Conservation (phyloP, 1,139 yeast genomes). For the Geotrichum bryndzae region DNA sequence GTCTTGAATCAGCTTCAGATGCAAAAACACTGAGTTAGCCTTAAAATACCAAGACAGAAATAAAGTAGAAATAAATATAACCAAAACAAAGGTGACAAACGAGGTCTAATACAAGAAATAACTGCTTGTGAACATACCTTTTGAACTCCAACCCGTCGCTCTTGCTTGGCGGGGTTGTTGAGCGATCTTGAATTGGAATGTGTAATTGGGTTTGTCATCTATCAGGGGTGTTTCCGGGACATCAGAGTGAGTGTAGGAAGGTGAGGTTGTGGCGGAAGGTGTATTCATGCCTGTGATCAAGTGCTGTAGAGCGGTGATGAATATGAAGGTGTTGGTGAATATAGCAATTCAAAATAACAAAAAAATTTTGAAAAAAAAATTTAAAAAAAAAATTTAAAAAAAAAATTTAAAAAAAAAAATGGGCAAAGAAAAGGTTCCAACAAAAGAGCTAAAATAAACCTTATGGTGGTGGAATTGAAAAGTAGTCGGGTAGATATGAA, state of each 20-base stretch:
- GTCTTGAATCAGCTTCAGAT: conserved; percentile 28
- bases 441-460: too few relatives aligned
- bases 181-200: conserved; percentile 20
- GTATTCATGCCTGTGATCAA: background rate
- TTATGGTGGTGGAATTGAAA: too few relatives aligned
- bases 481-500: too few relatives aligned
- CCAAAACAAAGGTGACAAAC: background rate
- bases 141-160: conserved; percentile 35
- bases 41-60: background rate
- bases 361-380: background rate
- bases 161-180: conserved; percentile 34
- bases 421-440: too few relatives aligned
- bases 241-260: background rate
- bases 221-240: background rate
- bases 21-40: conserved; percentile 4
- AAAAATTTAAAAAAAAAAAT: too few relatives aligned
- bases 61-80: background rate
- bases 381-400: background rate
- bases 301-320: background rate
- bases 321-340: background rate
- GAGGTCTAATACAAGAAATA: background rate
- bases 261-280: background rate
- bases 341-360: background rate
- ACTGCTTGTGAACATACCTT: conserved; percentile 19
- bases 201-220: background rate